These are phyloP conservation scores for Dillenia suffruticosa DNA, from an alignment of 164 flowering plant genomes.

Conservation along the genomic window DNA sequence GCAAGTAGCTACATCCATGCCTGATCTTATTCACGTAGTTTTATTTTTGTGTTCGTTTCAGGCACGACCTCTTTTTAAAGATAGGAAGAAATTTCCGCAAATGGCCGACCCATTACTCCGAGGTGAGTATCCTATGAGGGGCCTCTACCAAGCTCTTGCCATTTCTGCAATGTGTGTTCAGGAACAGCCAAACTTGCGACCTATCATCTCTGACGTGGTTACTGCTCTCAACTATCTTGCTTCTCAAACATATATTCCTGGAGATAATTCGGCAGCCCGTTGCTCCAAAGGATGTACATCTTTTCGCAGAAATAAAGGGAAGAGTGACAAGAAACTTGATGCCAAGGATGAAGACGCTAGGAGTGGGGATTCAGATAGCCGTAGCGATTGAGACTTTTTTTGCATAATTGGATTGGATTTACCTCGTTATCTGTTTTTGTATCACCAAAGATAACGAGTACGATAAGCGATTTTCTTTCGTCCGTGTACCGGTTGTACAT, in stretches of 20 bases:
- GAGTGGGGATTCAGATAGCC: too few relatives aligned
- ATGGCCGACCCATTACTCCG: conserved; percentile 51
- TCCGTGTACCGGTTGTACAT: too few relatives aligned
- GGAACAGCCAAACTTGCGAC: conserved; percentile 55
- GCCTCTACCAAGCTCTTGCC: conserved; percentile 59
- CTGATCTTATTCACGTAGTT: too few relatives aligned
- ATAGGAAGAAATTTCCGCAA: conserved; percentile 35
- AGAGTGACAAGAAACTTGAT: conserved; percentile 6
- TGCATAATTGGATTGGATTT: too few relatives aligned
- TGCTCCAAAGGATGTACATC: conserved; percentile 10
- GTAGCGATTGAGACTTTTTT: too few relatives aligned
- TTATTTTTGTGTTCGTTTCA: conserved; percentile 17
- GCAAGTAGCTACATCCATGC: too few relatives aligned
- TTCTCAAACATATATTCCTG: conserved; percentile 26
- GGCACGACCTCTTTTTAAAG: conserved; percentile 56
- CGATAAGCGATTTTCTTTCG: too few relatives aligned
- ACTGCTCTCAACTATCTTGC: conserved; percentile 42
- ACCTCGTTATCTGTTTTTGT: too few relatives aligned
- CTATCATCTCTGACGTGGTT: conserved; percentile 44
- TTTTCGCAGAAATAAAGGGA: not conserved
- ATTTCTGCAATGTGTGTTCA: conserved; percentile 66
- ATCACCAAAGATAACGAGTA: too few relatives aligned
- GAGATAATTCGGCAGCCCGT: conserved; percentile 5
- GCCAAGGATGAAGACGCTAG: not conserved
- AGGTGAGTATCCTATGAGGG: conserved; percentile 43